These are phyloP conservation scores for Crithidia sp. DNA, from an alignment of 208 protist species.

Conservation along the genomic window DNA sequence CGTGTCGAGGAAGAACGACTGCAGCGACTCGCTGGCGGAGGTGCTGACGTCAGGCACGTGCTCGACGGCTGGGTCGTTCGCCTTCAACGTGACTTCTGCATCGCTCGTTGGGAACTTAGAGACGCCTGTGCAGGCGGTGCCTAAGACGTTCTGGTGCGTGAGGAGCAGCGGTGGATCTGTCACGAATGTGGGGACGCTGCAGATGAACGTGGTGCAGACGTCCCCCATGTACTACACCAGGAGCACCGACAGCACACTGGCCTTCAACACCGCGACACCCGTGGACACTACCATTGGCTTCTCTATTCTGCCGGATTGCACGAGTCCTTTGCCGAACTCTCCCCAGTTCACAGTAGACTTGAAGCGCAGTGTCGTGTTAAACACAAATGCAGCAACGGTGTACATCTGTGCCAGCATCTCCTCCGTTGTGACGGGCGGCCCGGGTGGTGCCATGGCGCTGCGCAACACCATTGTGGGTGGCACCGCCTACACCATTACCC, in stretches of 20 bases:
- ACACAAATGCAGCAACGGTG: slow-evolving; percentile 29
- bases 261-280: slow-evolving; percentile 47
- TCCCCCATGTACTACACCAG: slow-evolving; percentile 39
- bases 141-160: slow-evolving; percentile 53
- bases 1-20: slow-evolving; percentile 39
- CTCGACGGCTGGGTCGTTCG: slow-evolving; percentile 45
- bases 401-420: slow-evolving; percentile 49
- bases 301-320: slow-evolving; percentile 39
- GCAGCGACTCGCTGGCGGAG: slow-evolving; percentile 9
- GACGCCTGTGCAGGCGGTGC: slow-evolving; percentile 33
- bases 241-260: slow-evolving; percentile 24
- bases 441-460: slow-evolving; percentile 18
- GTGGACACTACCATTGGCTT: slow-evolving; percentile 51
- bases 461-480: slow-evolving; percentile 28
- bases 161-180: slow-evolving; percentile 33
- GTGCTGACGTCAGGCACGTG: slow-evolving; percentile 39
- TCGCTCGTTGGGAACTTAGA: slow-evolving; percentile 32
- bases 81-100: slow-evolving; percentile 46
- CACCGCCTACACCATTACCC: slow-evolving; percentile 32
- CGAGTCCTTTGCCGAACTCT: slow-evolving; percentile 4
- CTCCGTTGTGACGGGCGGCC: slow-evolving; percentile 20
- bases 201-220: slow-evolving; percentile 38
- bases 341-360: slow-evolving; percentile 13
- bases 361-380: slow-evolving; percentile 19
- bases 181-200: slow-evolving; percentile 26